phyloP scores from a whole-genome alignment of 495 filamentous ascomycete genomes.

The Melanomma pulvis-pyrius region DNA sequence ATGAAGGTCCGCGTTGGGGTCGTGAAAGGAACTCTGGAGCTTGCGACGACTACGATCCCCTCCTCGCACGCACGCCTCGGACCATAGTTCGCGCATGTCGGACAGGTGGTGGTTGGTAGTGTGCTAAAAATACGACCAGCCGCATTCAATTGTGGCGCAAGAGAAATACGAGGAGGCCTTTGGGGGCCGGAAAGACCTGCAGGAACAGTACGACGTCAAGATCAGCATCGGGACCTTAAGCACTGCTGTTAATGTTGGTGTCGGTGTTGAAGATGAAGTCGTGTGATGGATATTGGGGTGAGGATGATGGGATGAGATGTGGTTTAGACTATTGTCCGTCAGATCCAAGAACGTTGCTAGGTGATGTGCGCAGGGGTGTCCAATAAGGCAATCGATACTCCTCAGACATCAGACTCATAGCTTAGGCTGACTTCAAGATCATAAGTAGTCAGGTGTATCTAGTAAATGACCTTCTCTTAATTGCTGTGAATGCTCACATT shows the following conservation, averaged over 20 bases:
- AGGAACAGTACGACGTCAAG: background rate
- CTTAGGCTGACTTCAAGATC: too few species aligned
- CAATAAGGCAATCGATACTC: background rate
- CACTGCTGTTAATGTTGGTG: too few species aligned
- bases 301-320: background rate
- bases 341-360: background rate
- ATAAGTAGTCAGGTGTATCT: too few species aligned
- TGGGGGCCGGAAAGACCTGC: slow-evolving; percentile 16
- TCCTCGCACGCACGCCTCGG: background rate
- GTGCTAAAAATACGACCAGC: slow-evolving; percentile 37
- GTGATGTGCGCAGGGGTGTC: slow-evolving; percentile 9
- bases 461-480: too few species aligned
- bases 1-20: background rate
- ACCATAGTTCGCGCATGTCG: background rate
- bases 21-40: background rate
- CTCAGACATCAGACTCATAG: too few species aligned
- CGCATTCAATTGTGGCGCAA: slow-evolving; percentile 8
- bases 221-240: background rate
- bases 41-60: background rate
- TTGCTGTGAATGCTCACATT: too few species aligned
- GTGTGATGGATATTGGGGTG: background rate
- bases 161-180: background rate
- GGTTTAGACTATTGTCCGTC: background rate
- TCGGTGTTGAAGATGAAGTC: background rate
- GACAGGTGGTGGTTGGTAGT: background rate